Base-by-base conservation (phyloP, 352 stramenopile genomes). In the Phytophthora meadii region DNA sequence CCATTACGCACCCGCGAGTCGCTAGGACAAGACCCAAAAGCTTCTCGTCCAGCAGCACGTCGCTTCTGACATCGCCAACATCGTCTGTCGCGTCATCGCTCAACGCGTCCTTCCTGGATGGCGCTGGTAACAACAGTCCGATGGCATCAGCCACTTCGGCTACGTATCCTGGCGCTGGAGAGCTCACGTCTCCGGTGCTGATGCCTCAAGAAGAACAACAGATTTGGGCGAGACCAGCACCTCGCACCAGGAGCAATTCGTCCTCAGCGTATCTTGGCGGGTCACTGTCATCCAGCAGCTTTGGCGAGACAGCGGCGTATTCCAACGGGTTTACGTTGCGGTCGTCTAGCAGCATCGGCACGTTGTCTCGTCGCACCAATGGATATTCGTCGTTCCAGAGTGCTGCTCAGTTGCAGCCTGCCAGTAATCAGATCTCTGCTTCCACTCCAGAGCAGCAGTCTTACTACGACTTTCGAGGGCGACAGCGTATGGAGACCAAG, bases 41-140 rank as follows among this genome's bases (percentile, higher is more conserved):
- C 61, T 87, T 83, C 36, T 91, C 81, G 15, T 88, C 83, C 4
- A 87, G 63, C 70, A 81, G 64, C 12, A 80, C 82, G 59, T 82
- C 81, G 15, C 66, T 87, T 55, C 44, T 89, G 46, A 88, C 81
- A n/a, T 89, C 82, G 22, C 84, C 84, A 7, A 88, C 82, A 30
- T 89, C 82, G 22, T 86, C 81, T n/a, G 77, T 85, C 6, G 79
- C 80, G 12, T 89, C 81, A 10, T 84, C 84, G 15, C 55, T 91
- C 45, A 82, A 83, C 47, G 63, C 74, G 22, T 89, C 83, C 5
- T 82, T 89, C 50, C 62, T 92, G 30, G 81, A 90, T 12, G 44
- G 56, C 19, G 60, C 64, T 41, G 57, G 34, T 22, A 67, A 57
- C 41, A 72, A 71, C 44, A 77, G 69, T 51, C 69, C 69, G 14